Evolutionary conservation across 2,329 filamentous ascomycete genomes (phyloP).

Genomic region (Cercospora sesami): DNA sequence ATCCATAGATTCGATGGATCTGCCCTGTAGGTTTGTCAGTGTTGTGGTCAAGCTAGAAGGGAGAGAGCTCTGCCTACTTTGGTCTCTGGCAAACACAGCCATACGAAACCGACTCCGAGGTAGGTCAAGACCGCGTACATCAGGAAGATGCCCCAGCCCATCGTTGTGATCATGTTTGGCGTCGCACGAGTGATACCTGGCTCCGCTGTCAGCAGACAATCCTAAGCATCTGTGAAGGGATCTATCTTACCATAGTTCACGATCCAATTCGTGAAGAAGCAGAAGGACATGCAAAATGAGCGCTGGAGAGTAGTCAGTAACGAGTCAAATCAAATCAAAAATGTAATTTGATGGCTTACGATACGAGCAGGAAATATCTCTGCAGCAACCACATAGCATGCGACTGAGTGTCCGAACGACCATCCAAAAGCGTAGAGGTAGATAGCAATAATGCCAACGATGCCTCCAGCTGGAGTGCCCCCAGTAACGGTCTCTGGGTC

Average conservation of each 20-base stretch:
- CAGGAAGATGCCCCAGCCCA: conserved; percentile 26
- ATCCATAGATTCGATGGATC: conserved; percentile 29
- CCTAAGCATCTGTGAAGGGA: neutral
- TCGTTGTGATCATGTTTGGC: conserved; percentile 25
- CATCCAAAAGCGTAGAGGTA: conserved; percentile 29
- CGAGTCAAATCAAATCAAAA: no score
- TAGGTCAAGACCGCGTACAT: conserved; percentile 27
- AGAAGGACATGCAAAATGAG: conserved; percentile 28
- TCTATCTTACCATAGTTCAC: conserved; percentile 22
- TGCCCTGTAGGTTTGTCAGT: conserved; percentile 15
- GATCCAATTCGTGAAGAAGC: conserved; percentile 30
- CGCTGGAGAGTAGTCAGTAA: neutral
- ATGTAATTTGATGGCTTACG: neutral
- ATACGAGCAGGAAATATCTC: conserved; percentile 28
- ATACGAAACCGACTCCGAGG: conserved; percentile 25
- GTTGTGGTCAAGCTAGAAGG: neutral
- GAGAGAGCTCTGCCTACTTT: neutral
- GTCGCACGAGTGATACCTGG: conserved; percentile 21
- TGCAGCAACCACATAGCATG: conserved; percentile 26
- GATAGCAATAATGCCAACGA: conserved; percentile 25
- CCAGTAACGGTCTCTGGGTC: neutral
- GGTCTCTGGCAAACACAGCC: conserved; percentile 25
- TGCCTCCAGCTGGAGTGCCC: conserved; percentile 26
- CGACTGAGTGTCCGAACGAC: conserved; percentile 27
- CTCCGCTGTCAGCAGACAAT: neutral